These are phyloP conservation scores for Eucommia ulmoides DNA, from an alignment of 257 asterid species.

Conservation along the genomic window DNA sequence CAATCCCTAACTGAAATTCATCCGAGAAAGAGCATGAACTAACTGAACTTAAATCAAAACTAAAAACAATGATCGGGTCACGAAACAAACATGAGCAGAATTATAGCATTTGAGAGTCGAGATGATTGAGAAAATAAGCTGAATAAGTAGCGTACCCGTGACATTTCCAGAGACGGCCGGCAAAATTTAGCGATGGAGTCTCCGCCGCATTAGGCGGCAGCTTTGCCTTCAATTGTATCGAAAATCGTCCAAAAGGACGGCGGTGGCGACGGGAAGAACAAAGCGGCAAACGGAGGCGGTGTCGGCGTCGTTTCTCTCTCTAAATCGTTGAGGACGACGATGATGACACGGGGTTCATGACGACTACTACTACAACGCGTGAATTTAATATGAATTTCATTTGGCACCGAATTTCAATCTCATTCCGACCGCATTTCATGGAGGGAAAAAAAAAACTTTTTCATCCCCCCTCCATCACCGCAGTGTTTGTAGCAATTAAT, in stretches of 20 bases:
- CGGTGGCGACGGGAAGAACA: slow-evolving; percentile 10
- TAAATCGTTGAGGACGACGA: slow-evolving; percentile 8
- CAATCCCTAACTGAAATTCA: neutral
- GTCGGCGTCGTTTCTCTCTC: slow-evolving; percentile 11
- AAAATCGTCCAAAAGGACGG: too few species aligned
- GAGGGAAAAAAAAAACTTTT: too few species aligned
- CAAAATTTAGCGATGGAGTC: slow-evolving; percentile 15
- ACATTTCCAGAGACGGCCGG: slow-evolving; percentile 7
- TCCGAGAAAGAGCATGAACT: neutral
- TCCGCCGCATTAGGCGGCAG: slow-evolving; percentile 22
- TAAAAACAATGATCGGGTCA: neutral
- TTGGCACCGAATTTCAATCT: slow-evolving; percentile 54
- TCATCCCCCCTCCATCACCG: slow-evolving; percentile 48
- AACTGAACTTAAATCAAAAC: neutral
- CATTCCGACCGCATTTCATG: slow-evolving; percentile 71
- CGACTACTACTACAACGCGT: slow-evolving; percentile 41
- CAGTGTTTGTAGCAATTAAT: slow-evolving; percentile 25
- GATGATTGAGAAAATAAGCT: too few species aligned
- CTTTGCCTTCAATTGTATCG: neutral
- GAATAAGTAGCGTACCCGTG: too few species aligned
- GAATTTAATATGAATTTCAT: slow-evolving; percentile 44
- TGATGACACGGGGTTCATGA: slow-evolving; percentile 44
- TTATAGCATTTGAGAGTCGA: neutral
- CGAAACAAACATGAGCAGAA: neutral
- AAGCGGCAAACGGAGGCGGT: neutral